Percentiles rank a stretch among this genome's conserved stretches.
Conservation (phyloP, 208 protist genomes). For the Leishmania tropica region DNA sequence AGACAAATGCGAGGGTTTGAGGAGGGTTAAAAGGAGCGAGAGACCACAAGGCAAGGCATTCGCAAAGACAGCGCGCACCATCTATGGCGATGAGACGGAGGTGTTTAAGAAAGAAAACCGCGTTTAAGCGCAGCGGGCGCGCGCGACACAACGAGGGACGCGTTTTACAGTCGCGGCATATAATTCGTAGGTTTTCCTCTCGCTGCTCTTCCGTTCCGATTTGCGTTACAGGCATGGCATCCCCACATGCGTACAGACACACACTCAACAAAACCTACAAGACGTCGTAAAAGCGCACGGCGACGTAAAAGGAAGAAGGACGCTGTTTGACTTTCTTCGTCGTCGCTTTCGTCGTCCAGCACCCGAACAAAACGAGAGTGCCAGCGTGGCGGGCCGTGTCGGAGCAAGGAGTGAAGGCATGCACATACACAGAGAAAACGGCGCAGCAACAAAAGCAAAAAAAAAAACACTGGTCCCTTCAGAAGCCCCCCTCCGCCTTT, state of each 20-base stretch:
- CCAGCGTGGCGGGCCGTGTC: not conserved
- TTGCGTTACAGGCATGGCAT: not conserved
- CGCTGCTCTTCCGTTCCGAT: not conserved
- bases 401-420: no score
- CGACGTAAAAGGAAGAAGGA: no score
- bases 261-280: not conserved
- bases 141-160: not conserved
- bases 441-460: not conserved
- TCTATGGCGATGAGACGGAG: not conserved
- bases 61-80: not conserved
- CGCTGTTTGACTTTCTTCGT: no score
- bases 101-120: not conserved
- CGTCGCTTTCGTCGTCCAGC: not conserved
- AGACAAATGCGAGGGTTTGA: no score
- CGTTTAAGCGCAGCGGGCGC: not conserved
- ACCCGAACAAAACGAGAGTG: not conserved
- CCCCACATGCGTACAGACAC: not conserved
- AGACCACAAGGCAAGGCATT: not conserved
- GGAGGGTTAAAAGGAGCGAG: constrained; percentile 4
- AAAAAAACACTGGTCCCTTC: not conserved
- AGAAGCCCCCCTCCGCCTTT: not conserved
- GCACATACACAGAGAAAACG: not conserved
- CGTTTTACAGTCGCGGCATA: not conserved
- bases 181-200: not conserved
- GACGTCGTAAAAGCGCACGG: not conserved